Evolutionary conservation across 2,329 filamentous ascomycete genomes (phyloP).

Genomic region (Dendryphion nanum): DNA sequence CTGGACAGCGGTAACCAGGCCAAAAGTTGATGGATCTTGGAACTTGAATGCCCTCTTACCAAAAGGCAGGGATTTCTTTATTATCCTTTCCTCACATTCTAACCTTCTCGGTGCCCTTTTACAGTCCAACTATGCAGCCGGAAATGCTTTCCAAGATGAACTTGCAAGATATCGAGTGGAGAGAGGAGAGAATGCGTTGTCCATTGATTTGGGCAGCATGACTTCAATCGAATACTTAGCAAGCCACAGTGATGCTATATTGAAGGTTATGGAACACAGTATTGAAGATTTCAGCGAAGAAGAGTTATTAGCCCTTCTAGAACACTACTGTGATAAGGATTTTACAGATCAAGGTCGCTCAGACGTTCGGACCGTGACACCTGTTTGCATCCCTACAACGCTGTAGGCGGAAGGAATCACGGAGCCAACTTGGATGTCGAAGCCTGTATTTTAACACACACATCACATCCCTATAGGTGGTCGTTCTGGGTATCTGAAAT

Average conservation of each 20-base stretch:
- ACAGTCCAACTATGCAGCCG: constrained; percentile 25
- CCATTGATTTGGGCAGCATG: constrained; percentile 14
- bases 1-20: constrained; percentile 9
- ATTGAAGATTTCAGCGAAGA: background rate
- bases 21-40: constrained; percentile 37
- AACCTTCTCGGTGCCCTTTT: constrained; percentile 19
- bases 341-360: background rate
- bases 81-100: constrained; percentile 18
- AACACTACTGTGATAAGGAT: background rate
- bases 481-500: background rate
- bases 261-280: background rate
- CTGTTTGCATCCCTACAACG: background rate
- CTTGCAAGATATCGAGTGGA: constrained; percentile 19
- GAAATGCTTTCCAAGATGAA: constrained; percentile 23
- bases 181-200: constrained; percentile 12
- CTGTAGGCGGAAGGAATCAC: background rate
- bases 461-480: background rate
- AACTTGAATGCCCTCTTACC: constrained; percentile 23
- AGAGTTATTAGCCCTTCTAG: background rate
- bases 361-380: background rate
- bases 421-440: background rate
- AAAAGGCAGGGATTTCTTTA: constrained; percentile 21
- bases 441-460: background rate
- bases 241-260: background rate
- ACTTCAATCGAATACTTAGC: background rate